Base-by-base conservation (phyloP, 768 basidiomycete species). In the Chalciporus chontae region DNA sequence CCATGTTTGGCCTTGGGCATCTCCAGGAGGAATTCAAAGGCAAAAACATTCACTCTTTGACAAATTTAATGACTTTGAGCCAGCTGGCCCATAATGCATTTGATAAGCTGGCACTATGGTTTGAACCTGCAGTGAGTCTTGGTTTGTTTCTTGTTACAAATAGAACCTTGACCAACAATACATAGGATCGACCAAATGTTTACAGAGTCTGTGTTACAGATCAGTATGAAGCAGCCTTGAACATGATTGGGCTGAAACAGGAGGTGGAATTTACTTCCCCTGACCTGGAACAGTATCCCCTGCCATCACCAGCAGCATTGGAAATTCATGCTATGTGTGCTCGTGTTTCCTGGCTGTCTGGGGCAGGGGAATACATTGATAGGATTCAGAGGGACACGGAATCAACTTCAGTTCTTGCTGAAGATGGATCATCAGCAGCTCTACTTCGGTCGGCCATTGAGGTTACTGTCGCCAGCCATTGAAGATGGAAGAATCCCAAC, bases 241-340 rank as follows among this genome's bases (percentile, higher is more conserved):
- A 7, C 3, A 1, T 7, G 8, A 29, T 1, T 29, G 27, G 27
- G 10, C 7, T 29, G 27, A 10, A 10, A 2, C 3, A 29, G 21
- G 29, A 36, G 14, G 64, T 68, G 29, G 63, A 58, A 34, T 72
- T 72, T 44, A 64, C 53, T 21, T 64, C 63, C 6, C 40, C 64
- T 3, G 56, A 69, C 49, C 56, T 54, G 1, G 51, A 24, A 8
- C 54, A 49, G 24, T 47, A 59, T 38, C 65, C 69, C 1, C 42
- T 72, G 39, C 73, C 74, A 24, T 62, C 58, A 32, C 57, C 61
- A 15, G 42, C 34, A 11, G 69, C 70, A 49, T 63, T 75, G 23
- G 52, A 54, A 6, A 57, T 76, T 39, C 74, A 74, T 46, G 73
- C 72, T n/a, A 64, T 69, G 19, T 74, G 71, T 46, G 70, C 73